Evolutionary conservation across 2,329 filamentous ascomycete species (phyloP), one percentile per base, ranked within the genome.

Genomic region (Tolypocladium capitatum): DNA sequence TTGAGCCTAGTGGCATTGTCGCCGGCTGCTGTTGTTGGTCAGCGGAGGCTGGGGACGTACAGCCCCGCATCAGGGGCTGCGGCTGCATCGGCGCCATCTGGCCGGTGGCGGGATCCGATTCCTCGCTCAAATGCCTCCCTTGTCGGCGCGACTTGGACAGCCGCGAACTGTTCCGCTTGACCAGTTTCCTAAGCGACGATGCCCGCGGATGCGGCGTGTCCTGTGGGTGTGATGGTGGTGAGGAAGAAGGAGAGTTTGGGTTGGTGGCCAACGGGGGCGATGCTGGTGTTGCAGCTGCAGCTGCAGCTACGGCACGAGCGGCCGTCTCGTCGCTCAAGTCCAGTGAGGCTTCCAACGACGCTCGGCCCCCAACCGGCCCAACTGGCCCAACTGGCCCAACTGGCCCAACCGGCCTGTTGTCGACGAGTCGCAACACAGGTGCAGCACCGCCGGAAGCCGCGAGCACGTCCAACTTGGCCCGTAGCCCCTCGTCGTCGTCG

Each of bases 121-220:
- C 56, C 49, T 59, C 56, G 50, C 56, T 59, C 47, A 60, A 50
- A 43, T 48, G 56, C 49, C 50, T 52, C 45, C 53, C 53, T 50
- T 28, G 38, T 42, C 11, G 38, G 16, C 52, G 49, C 47, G 57
- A 54, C 28, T 49, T 49, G 41, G 57, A 53, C 43, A 51, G 57
- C 41, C 55, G 58, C 44, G 57, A 50, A 51, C 60, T 62, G 49
- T 59, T 49, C 45, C 56, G 58, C 49, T 58, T 59, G 36, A 57
- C 52, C 38, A 60, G 49, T 43, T 55, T 60, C 27, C 45, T 51
- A 21, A 43, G 48, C 20, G 49, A 35, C 11, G 35, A 36, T 11
- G 49, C 27, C 9, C 28, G 43, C 14, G 33, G 34, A 27, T 18
- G 27, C 21, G 43, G 30, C 24, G 43, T 32, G 16, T 30, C 16